Percentiles rank a stretch among this genome's conserved stretches.
phyloP scores from a whole-genome alignment of 345 rosid species.

The Ceriops zippeliana region DNA sequence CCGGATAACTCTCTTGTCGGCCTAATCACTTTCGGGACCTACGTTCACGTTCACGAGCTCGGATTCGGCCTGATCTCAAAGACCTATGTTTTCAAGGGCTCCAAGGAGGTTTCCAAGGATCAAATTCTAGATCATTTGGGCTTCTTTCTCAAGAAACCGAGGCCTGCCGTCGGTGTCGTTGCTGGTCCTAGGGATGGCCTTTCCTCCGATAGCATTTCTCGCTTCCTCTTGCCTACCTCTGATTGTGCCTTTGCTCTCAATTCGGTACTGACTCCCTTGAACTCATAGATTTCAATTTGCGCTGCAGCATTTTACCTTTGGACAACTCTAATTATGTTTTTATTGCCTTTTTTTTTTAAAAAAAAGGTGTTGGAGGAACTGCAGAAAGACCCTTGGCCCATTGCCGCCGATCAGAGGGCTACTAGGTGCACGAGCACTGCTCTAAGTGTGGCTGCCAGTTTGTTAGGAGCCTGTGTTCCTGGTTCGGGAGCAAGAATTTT shows the following conservation, averaged over 20 bases:
- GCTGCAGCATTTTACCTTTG: background rate
- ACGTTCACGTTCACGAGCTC: conserved; percentile 80
- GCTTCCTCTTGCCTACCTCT: conserved; percentile 82
- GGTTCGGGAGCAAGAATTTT: conserved; percentile 93
- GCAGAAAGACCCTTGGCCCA: conserved; percentile 77
- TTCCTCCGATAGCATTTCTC: conserved; percentile 76
- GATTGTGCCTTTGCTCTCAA: conserved; percentile 82
- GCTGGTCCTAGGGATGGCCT: conserved; percentile 87
- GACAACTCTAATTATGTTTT: background rate
- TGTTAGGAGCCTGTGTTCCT: conserved; percentile 91
- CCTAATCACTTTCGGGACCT: conserved; percentile 68
- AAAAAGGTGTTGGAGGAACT: conserved; percentile 82
- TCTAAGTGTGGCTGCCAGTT: conserved; percentile 76
- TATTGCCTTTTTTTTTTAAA: background rate
- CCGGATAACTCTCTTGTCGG: conserved; percentile 75
- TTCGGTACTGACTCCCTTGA: conserved; percentile 34
- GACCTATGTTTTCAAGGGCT: conserved; percentile 72
- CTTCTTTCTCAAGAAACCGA: conserved; percentile 77
- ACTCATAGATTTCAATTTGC: background rate
- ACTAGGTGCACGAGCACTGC: conserved; percentile 85
- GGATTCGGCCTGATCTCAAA: conserved; percentile 73
- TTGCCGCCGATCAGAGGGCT: conserved; percentile 70
- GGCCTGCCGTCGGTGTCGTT: conserved; percentile 73
- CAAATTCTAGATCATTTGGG: conserved; percentile 77
- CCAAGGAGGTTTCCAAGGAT: conserved; percentile 71